Evolutionary conservation across 441 rosid genomes (phyloP), one percentile per base, ranked within the genome.

Genomic region (Eutrema salsugineum): DNA sequence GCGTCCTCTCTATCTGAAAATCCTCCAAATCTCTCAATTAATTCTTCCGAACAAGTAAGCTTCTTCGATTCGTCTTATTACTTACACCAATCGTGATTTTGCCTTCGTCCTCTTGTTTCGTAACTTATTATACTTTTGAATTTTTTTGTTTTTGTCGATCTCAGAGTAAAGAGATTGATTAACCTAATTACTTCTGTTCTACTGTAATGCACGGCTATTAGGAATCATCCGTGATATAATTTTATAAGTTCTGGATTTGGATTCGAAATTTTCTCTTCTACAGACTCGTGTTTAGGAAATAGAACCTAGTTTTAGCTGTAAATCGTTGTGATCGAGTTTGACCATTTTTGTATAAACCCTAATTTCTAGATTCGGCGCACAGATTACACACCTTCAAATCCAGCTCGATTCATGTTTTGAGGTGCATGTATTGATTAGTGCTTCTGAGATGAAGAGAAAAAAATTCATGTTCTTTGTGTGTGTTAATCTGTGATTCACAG

Each of bases 401-500:
- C 7, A n/a, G 3, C 47, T n/a, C 9, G 17, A 15, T 42, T n/a
- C n/a, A 39, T 36, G 40, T 1, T 3, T 8, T 24, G 27, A n/a
- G 27, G 27, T 24, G 4, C 27, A 2, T 24, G 27, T 24, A 24
- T 2, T 24, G 27, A 24, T 24, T 24, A 4, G 0, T 24, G 4
- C 27, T 24, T 24, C 27, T 24, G 27, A 24, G 27, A 24, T 24
- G 27, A 24, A 24, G 27, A 2, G 27, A 24, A 24, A 24, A 2
- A 24, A n/a, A n/a, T n/a, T n/a, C n/a, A n/a, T 22, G 27, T 24
- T 24, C 3, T 24, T 24, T 24, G n/a, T 24, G 27, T 24, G 32
- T 56, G 56, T 35, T 49, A 5, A 19, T 59, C 19, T 42, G 16
- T 11, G 16, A 49, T 63, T 73, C 74, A 63, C 84, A 84, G 88